Percentiles rank a stretch among this genome's conserved stretches.
These are phyloP conservation scores for Ceraceosorus guamensis DNA, from an alignment of 1,284 basidiomycete genomes.

Conservation along the genomic window DNA sequence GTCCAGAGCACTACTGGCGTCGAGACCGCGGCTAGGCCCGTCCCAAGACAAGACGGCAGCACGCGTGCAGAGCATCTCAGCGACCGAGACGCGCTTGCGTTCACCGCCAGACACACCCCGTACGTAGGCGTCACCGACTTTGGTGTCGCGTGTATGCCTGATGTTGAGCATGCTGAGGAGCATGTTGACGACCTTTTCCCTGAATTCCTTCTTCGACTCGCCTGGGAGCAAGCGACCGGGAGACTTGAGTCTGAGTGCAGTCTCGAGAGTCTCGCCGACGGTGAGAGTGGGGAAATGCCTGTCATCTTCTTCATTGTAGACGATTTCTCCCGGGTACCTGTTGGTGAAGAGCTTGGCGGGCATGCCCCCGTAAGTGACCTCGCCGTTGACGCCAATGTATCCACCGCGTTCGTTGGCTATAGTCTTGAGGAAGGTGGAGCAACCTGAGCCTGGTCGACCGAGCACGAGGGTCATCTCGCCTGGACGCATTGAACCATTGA, in stretches of 20 bases:
- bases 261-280: constrained; percentile 50
- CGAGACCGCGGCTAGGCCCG: constrained; percentile 64
- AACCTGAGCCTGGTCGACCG: constrained; percentile 72
- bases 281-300: constrained; percentile 69
- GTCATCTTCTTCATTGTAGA: constrained; percentile 69
- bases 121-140: constrained; percentile 64
- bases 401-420: constrained; percentile 63
- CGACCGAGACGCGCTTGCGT: constrained; percentile 63
- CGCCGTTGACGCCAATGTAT: constrained; percentile 59
- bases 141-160: constrained; percentile 65
- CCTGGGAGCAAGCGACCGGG: constrained; percentile 50
- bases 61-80: constrained; percentile 58
- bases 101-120: constrained; percentile 65
- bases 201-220: constrained; percentile 52
- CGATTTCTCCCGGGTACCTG: constrained; percentile 66
- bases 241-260: constrained; percentile 32
- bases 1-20: constrained; percentile 74
- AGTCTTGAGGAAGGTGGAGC: constrained; percentile 65
- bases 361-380: constrained; percentile 64
- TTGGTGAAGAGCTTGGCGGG: constrained; percentile 53
- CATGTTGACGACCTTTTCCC: constrained; percentile 54
- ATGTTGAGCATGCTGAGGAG: constrained; percentile 66
- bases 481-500: constrained; percentile 28
- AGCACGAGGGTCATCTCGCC: constrained; percentile 55
- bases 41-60: constrained; percentile 64